Evolutionary conservation across 2,329 filamentous ascomycete species (phyloP), one percentile per base, ranked within the genome.

Genomic region (Pseudogymnoascus destructans): DNA sequence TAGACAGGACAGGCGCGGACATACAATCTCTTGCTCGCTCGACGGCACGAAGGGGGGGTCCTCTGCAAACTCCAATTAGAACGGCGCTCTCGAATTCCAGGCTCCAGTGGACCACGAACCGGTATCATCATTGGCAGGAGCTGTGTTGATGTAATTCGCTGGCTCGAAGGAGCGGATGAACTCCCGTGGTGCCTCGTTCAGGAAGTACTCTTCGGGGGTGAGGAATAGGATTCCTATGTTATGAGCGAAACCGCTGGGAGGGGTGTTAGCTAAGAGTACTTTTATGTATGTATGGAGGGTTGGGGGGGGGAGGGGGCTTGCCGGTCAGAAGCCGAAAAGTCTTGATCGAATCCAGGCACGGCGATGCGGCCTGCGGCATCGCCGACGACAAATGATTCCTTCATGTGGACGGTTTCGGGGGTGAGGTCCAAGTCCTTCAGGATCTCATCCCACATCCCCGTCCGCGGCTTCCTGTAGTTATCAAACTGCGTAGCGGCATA

Each of bases 171-270:
- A 74, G 58, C 87, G 78, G 8, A 72, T 71, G 67, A 88, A 93
- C 1, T 81, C 78, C 63, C 83, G 78, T 0, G 86, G 75, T 21
- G 78, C 67, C 64, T 89, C 80, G 1, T 78, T 78, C 0, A 92
- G 78, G 68, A 97, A 97, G 73, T 85, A 95, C 70, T 96, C 91
- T 68, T 98, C 93, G 0, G 93, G 93, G 0, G 92, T 95, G 59
- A 83, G 75, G 70, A 92, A 98, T 10, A 74, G 69, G 63, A 98
- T 81, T 3, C 88, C 88, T 10, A 91, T 73, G 67, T 98, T 97
- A 61, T 84, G 77, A 2, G 93, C 92, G 65, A 97, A 86, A 66
- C 96, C 87, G 59, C 89, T 82, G 58, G 61, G 58, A 55, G 40
- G 55, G 60, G 4, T 2, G 55, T 58, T 40, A 54, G 63, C 32